Evolutionary conservation across 1,284 basidiomycete species (phyloP), one percentile per base, ranked within the genome.

Genomic region (Stygiomarasmius scandens): DNA sequence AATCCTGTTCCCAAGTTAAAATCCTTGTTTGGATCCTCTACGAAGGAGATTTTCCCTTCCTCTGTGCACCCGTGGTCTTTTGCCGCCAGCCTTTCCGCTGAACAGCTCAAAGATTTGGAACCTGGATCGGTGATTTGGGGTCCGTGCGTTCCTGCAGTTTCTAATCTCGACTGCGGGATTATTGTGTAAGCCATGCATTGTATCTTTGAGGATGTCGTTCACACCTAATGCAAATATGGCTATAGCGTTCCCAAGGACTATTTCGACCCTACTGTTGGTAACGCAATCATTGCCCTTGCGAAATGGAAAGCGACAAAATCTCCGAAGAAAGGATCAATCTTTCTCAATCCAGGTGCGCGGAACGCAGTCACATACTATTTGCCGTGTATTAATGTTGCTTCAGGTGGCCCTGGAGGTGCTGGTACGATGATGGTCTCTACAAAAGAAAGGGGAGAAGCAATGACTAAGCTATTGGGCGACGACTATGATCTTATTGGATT

Each of bases 401-500:
- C 22, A 68, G 71, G 71, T 45, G 71, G 71, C 4, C 70, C 71
- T 5, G 70, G 70, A 8, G 66, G 61, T 34, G 58, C 66, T 47
- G 69, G 67, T 16, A 62, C 61, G 49, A 47, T 47, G 11, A 51
- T 67, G 6, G 38, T 41, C 4, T 12, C 14, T 4, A 25, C 46
- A 22, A 14, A 41, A 10, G 3, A 41, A 19, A 41, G 36, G 6
- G 57, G 56, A 3, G 8, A 25, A 11, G 25, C 12, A n/a, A 20
- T 65, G 24, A 54, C 62, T 19, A 48, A 54, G 12, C 27, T 62
- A 10, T 52, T 75, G 25, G 72, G 73, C 16, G 62, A 66, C 27
- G 66, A 74, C 8, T 77, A 69, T 59, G 75, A 77, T 59, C 64
- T 79, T n/a, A 60, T 77, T 43, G 76, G 76, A 1, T 78, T 78